A percentile compares a stretch with the other conserved stretches of the same genome.
These are phyloP conservation scores for Sordariomycetes sp. DNA, from an alignment of 2,329 filamentous ascomycete species.

Conservation along the genomic window DNA sequence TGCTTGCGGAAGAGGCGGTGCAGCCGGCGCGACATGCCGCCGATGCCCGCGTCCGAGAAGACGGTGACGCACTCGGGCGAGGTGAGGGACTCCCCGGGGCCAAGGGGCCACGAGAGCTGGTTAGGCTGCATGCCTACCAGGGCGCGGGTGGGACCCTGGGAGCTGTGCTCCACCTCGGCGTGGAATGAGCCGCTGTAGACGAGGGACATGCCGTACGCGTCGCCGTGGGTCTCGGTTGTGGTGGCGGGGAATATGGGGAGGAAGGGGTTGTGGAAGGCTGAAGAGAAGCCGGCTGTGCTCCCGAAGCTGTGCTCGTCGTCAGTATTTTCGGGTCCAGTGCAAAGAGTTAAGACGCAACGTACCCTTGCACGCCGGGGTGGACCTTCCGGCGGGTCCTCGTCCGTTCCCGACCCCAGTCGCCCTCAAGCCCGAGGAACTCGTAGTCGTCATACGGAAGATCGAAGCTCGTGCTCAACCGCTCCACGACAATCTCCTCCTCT, in stretches of 20 bases:
- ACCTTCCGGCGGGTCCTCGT: slow-evolving; percentile 42
- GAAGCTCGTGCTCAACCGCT: slow-evolving; percentile 49
- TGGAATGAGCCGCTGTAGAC: slow-evolving; percentile 55
- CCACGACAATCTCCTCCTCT: slow-evolving; percentile 36
- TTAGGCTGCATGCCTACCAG: slow-evolving; percentile 49
- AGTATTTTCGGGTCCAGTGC: background rate
- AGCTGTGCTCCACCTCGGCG: slow-evolving; percentile 50
- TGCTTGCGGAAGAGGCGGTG: slow-evolving; percentile 52
- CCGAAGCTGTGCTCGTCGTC: slow-evolving; percentile 35
- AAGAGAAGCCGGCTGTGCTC: slow-evolving; percentile 51
- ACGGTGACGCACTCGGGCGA: slow-evolving; percentile 54
- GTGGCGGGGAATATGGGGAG: slow-evolving; percentile 42
- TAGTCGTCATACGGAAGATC: slow-evolving; percentile 50
- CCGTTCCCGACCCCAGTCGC: slow-evolving; percentile 53
- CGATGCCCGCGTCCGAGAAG: slow-evolving; percentile 47
- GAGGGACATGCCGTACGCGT: slow-evolving; percentile 55
- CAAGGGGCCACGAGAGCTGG: slow-evolving; percentile 48
- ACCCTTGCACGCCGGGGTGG: slow-evolving; percentile 45
- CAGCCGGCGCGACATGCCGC: slow-evolving; percentile 50
- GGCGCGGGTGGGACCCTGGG: slow-evolving; percentile 50
- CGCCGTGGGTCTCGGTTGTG: slow-evolving; percentile 49
- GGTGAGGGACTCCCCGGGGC: slow-evolving; percentile 43
- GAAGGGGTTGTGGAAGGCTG: slow-evolving; percentile 55
- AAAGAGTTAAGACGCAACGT: slow-evolving; percentile 9
- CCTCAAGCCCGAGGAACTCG: slow-evolving; percentile 50